Evolutionary conservation across 106 monocot species (phyloP), one percentile per base, ranked within the genome.

Genomic region (Cymbidium sinense): DNA sequence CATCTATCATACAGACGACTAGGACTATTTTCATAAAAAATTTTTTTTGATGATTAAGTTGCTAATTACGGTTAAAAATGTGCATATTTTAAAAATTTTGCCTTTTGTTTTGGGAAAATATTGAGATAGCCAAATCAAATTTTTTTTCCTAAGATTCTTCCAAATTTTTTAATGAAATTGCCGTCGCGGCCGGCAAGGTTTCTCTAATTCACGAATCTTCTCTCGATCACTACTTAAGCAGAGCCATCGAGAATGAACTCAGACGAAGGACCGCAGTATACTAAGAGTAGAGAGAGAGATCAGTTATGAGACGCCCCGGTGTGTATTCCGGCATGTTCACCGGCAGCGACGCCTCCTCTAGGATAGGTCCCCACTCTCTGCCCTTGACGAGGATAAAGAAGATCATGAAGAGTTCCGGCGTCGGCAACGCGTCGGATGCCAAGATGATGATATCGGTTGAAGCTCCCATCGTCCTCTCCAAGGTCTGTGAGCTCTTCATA

Each of bases 301-400:
- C 5, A 67, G 12, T 0, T 21, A 84, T 81, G 84, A 77, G 84
- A 34, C 70, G 73, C 17, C 73, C 84, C 1, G 84, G 84, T 7
- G 20, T 7, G 5, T 84, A 76, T 70, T 84, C 84, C 2, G 77
- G 77, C 10, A 62, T 81, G 18, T 74, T 84, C 64, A 61, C 50
- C 35, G 84, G 81, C 11, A 76, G 47, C 0, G 50, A 74, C 27
- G 74, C 64, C 0, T 77, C 77, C 19, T 72, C 55, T 20, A 43
- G 80, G 25, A 81, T 55, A 1, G 84, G 84, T 4, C 81, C 80
- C 27, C 81, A 84, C 73, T 55, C 81, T 20, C 80, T 84, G 21
- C 84, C 84, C 23, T 64, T 84, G 19, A 81, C 84, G 28, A 80
- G 84, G 77, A 84, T 84, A 80, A 84, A 84, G 80, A 80, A 80